Base-by-base conservation (phyloP, 129 eudicot species). In the Escallonia herrerae region DNA sequence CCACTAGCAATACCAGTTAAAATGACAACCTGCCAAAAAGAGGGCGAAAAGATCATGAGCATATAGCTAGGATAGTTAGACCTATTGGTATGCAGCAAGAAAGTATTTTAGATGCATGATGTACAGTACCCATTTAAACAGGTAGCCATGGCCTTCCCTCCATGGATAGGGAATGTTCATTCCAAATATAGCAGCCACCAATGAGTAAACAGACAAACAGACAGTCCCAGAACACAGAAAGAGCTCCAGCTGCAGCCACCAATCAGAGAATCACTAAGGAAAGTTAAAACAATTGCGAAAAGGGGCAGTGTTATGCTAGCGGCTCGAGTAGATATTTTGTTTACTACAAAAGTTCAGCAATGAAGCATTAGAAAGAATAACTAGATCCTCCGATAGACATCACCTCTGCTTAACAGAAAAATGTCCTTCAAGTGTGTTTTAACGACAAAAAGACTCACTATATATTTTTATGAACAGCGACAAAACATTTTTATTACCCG, bases 131-230 rank as follows among this genome's bases (percentile, higher is more conserved):
- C 97, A 90, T 80, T 86, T 90, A 74, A 90, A 84, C 15, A 79
- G 62, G 72, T 72, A 66, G 15, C 82, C 85, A 60, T 86, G 93
- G 82, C 73, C 48, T 15, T 84, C 71, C 52, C 76, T 86, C 95
- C 97, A 90, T 50, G 85, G 78, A 78, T 86, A 82, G 53, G 91
- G 97, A 63, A 90, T 84, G 59, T 90, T 84, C 97, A 90, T 90
- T 40, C 97, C 97, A 55, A 90, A 90, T 56, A 90, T 82, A 41
- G 97, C 97, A 65, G 89, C 97, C 51, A 84, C 79, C 64, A 90
- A 56, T 14, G 97, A 86, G 74, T 84, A 90, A 66, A 90, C 75
- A 43, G 97, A 81, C 73, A 90, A 68, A 50, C 91, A 81, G 5
- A 90, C 85, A 41, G 95, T 90, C 45, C 91, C 95, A 0, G 91